phyloP scores from a whole-genome alignment of 768 basidiomycete species.

The Candolleomyces eurysporus region DNA sequence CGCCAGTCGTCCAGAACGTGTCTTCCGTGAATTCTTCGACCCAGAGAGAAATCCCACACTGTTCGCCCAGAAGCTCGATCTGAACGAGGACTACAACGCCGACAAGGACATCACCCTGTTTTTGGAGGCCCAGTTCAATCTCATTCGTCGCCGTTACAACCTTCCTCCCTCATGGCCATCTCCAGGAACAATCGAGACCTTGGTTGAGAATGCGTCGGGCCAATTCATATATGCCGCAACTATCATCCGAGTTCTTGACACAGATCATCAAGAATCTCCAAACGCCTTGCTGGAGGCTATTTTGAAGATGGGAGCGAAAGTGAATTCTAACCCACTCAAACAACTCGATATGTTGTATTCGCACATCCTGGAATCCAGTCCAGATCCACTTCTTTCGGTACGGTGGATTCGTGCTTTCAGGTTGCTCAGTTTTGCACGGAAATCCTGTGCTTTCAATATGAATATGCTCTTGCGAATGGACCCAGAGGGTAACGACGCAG shows the following conservation, averaged over 20 bases:
- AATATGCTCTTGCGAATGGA: no score
- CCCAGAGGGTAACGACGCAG: no score
- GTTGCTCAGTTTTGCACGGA: no score
- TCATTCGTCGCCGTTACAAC: not conserved
- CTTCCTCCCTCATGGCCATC: constrained; percentile 5
- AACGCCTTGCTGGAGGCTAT: constrained; percentile 6
- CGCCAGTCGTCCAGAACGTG: constrained; percentile 8
- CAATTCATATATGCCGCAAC: constrained; percentile 18
- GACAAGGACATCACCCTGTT: constrained; percentile 1
- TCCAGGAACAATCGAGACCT: not conserved
- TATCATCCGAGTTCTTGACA: constrained; percentile 10
- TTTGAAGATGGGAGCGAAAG: not conserved
- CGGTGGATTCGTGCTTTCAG: not conserved
- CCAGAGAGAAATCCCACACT: not conserved
- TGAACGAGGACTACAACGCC: constrained; percentile 4
- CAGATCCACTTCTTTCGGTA: not conserved
- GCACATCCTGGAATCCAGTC: not conserved
- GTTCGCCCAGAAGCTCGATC: not conserved
- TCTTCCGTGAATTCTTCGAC: not conserved
- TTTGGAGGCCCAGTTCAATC: not conserved
- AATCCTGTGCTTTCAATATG: no score
- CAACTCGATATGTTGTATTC: constrained; percentile 1
- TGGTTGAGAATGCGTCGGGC: constrained; percentile 5
- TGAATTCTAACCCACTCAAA: not conserved
- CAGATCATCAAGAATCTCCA: constrained; percentile 5